Evolutionary conservation across 2,329 filamentous ascomycete species (phyloP).

Genomic region (Didymella arachidicola): DNA sequence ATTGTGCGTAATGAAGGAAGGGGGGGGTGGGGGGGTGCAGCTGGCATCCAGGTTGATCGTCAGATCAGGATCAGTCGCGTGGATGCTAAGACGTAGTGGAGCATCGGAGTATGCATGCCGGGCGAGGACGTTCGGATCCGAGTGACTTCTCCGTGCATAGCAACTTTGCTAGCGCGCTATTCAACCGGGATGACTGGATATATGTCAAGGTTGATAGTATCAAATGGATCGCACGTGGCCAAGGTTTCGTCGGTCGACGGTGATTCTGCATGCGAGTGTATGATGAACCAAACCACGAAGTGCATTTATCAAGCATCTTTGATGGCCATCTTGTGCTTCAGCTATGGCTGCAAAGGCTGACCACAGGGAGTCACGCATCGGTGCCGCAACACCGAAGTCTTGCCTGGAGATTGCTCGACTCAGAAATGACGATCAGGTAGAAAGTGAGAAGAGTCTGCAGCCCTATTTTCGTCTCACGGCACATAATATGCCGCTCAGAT

Average conservation of each 20-base stretch:
- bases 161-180: not conserved
- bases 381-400: not conserved
- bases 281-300: not conserved
- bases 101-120: not conserved
- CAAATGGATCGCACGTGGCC: not conserved
- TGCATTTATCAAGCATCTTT: not conserved
- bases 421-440: not conserved
- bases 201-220: not conserved
- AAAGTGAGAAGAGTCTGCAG: not conserved
- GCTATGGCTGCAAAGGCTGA: not conserved
- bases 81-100: not conserved
- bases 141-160: not conserved
- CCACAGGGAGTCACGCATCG: not conserved
- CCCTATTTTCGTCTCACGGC: not conserved
- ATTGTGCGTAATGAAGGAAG: not conserved
- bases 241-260: not conserved
- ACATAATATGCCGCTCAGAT: not conserved
- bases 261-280: not conserved
- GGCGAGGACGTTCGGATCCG: not conserved
- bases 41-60: not conserved
- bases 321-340: not conserved
- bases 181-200: no score
- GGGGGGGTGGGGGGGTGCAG: not conserved
- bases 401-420: not conserved
- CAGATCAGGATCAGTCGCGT: slow-evolving; percentile 1